Evolutionary conservation across 345 rosid species (phyloP).

Genomic region (Corymbia maculata): DNA sequence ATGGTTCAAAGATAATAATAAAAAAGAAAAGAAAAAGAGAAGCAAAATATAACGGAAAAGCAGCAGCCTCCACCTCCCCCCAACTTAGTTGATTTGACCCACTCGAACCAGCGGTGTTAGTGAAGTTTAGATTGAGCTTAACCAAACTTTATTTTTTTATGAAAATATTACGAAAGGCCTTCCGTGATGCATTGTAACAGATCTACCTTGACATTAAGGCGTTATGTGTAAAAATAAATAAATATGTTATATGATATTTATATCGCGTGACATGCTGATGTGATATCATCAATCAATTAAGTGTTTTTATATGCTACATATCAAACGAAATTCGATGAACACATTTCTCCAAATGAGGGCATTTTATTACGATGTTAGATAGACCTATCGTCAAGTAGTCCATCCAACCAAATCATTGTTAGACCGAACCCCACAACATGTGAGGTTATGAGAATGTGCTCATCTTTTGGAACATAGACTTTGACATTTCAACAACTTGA

Average conservation of each 20-base stretch:
- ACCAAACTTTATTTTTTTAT: neutral
- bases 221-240: neutral
- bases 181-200: neutral
- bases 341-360: neutral
- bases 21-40: neutral
- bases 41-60: neutral
- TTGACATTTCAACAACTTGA: neutral
- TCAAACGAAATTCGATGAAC: neutral
- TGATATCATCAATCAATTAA: accelerated
- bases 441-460: neutral
- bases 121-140: neutral
- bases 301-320: accelerated
- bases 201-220: neutral
- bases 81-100: neutral
- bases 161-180: neutral
- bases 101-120: neutral
- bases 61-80: neutral
- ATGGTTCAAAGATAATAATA: neutral
- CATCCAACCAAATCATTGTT: neutral
- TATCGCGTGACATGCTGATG: accelerated
- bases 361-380: neutral
- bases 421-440: neutral
- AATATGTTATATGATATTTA: neutral
- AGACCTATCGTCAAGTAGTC: neutral
- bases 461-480: neutral